Evolutionary conservation across 2,329 filamentous ascomycete species (phyloP).

Genomic region (Diaporthe vexans): DNA sequence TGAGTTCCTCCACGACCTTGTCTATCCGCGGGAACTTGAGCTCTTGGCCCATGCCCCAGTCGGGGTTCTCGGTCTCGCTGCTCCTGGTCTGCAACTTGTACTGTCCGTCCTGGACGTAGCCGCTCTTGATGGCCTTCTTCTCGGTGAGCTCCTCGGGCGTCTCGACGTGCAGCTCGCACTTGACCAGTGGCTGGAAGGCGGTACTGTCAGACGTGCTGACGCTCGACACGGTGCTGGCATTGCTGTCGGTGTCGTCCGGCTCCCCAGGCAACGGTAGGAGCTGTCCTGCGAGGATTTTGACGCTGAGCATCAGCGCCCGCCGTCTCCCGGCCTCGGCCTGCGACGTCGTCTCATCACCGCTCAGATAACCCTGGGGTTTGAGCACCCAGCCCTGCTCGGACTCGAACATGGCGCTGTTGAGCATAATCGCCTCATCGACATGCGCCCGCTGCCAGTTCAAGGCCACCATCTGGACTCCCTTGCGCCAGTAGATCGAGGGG

Average conservation of each 20-base stretch:
- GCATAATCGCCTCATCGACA: slow-evolving; percentile 92
- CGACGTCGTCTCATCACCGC: slow-evolving; percentile 54
- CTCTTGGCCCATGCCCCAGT: slow-evolving; percentile 69
- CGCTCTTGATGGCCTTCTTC: slow-evolving; percentile 54
- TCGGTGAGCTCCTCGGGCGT: slow-evolving; percentile 59
- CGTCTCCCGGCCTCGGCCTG: slow-evolving; percentile 63
- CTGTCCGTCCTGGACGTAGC: slow-evolving; percentile 67
- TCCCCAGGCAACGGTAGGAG: slow-evolving; percentile 72
- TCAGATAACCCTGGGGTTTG: slow-evolving; percentile 83
- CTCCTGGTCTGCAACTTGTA: slow-evolving; percentile 73
- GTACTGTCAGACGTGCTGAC: slow-evolving; percentile 57
- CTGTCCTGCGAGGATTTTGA: slow-evolving; percentile 84
- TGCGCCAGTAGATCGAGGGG: slow-evolving; percentile 90
- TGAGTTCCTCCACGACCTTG: slow-evolving; percentile 76
- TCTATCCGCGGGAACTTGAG: slow-evolving; percentile 65
- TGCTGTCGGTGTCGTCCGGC: slow-evolving; percentile 50
- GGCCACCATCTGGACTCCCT: slow-evolving; percentile 97
- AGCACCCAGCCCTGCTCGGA: slow-evolving; percentile 86
- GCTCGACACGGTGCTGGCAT: slow-evolving; percentile 55
- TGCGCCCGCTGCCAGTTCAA: slow-evolving; percentile 90
- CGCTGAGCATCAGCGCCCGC: slow-evolving; percentile 74
- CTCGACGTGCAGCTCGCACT: slow-evolving; percentile 86
- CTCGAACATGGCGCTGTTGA: slow-evolving; percentile 98
- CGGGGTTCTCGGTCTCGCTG: slow-evolving; percentile 71
- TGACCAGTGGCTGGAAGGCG: slow-evolving; percentile 79